Conservation (phyloP, 345 rosid species). For the Cardamine occulta region DNA sequence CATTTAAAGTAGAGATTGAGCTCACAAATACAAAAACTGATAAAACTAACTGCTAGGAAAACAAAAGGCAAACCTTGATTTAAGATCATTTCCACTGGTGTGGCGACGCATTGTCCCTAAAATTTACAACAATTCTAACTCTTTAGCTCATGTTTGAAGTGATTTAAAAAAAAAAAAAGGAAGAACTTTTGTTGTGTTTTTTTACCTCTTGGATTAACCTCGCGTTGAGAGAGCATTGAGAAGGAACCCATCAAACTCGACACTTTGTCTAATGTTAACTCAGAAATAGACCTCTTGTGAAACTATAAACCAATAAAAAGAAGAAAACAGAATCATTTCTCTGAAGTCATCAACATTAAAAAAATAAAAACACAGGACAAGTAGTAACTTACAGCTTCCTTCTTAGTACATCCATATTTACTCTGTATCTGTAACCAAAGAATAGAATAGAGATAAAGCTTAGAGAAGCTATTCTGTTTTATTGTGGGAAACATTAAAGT, state of each 20-base stretch:
- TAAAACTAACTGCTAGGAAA: background rate
- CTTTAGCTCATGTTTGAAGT: conserved; percentile 20
- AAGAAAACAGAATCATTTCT: conserved; percentile 22
- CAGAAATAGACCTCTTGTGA: conserved; percentile 79
- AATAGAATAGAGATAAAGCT: conserved; percentile 7
- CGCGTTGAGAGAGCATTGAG: conserved; percentile 58
- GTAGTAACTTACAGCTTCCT: conserved; percentile 64
- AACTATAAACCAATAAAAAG: conserved; percentile 48
- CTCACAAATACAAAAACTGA: background rate
- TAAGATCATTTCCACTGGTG: conserved; percentile 60
- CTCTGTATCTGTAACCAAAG: conserved; percentile 69
- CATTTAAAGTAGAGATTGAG: conserved; percentile 27
- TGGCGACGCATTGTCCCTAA: conserved; percentile 60
- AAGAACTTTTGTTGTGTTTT: background rate
- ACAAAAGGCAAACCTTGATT: conserved; percentile 59
- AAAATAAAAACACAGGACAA: conserved; percentile 3
- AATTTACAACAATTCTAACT: conserved; percentile 8
- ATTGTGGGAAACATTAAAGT: background rate
- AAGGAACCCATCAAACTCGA: conserved; percentile 76
- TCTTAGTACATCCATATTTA: conserved; percentile 79
- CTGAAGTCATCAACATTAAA: background rate
- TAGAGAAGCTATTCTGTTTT: background rate
- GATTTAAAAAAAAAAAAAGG: background rate
- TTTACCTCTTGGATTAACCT: conserved; percentile 59
- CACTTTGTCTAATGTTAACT: conserved; percentile 69